Percentiles rank a stretch among this genome's conserved stretches.
Conservation (phyloP, 805 yeast genomes). For the Candida pini region DNA sequence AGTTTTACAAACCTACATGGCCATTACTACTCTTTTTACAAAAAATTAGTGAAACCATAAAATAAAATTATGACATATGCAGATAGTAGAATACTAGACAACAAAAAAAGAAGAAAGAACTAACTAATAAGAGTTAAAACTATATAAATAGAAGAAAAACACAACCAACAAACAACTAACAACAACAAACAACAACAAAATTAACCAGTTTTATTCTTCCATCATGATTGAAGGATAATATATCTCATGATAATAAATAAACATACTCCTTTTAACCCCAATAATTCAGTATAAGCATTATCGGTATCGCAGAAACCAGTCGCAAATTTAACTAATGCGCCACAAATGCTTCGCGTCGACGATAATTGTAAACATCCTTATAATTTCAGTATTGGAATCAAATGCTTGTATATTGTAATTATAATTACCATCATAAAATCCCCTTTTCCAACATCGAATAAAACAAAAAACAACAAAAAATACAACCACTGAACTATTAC, state of each 20-base stretch:
- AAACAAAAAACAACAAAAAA: background rate
- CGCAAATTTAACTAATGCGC: constrained; percentile 22
- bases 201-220: no score
- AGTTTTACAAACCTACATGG: no score
- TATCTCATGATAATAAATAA: no score
- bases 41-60: no score
- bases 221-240: no score
- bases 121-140: background rate
- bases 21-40: no score
- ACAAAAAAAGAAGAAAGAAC: background rate
- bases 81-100: background rate
- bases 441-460: background rate
- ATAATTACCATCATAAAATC: no score
- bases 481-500: background rate
- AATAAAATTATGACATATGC: background rate
- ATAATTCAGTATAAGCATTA: background rate
- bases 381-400: no score
- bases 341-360: constrained; percentile 27
- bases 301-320: constrained; percentile 22
- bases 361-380: background rate
- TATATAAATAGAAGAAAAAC: background rate
- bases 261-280: background rate
- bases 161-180: no score
- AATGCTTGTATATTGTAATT: no score
- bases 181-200: no score